Evolutionary conservation across 352 stramenopile genomes (phyloP).

Genomic region (Globisporangium polare): DNA sequence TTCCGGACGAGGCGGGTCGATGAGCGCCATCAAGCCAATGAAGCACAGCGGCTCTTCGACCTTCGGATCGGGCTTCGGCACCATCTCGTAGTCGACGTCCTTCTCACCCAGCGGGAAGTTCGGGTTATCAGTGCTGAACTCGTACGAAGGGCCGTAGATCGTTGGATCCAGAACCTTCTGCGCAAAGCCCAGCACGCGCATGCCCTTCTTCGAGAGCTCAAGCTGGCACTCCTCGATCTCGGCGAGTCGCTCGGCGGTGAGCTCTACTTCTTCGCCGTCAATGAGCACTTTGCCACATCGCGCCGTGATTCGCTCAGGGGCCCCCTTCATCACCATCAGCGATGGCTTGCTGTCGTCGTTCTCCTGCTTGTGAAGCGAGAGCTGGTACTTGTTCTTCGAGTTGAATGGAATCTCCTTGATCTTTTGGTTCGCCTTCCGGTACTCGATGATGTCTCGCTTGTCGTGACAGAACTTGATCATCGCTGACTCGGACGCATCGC

Average conservation of each 20-base stretch:
- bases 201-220: slow-evolving; percentile 60
- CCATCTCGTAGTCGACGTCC: slow-evolving; percentile 73
- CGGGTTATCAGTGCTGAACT: slow-evolving; percentile 71
- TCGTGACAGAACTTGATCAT: slow-evolving; percentile 34
- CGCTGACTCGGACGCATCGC: slow-evolving; percentile 25
- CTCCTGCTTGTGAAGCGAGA: slow-evolving; percentile 70
- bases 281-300: slow-evolving; percentile 64
- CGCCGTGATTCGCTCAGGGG: slow-evolving; percentile 84
- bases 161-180: slow-evolving; percentile 52
- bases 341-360: slow-evolving; percentile 14
- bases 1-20: slow-evolving; percentile 91
- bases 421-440: slow-evolving; percentile 16
- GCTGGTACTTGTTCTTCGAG: slow-evolving; percentile 84
- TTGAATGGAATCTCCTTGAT: slow-evolving; percentile 83
- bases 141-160: slow-evolving; percentile 49
- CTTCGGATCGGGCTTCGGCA: slow-evolving; percentile 59
- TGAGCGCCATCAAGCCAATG: slow-evolving; percentile 94
- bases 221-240: slow-evolving; percentile 51
- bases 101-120: slow-evolving; percentile 84
- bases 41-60: slow-evolving; percentile 85
- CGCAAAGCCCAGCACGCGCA: slow-evolving; percentile 62
- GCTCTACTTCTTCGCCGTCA: slow-evolving; percentile 65
- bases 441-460: slow-evolving; percentile 28
- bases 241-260: slow-evolving; percentile 90
- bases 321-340: slow-evolving; percentile 81